phyloP scores from a whole-genome alignment of 441 rosid species.

The Brassica balearica region DNA sequence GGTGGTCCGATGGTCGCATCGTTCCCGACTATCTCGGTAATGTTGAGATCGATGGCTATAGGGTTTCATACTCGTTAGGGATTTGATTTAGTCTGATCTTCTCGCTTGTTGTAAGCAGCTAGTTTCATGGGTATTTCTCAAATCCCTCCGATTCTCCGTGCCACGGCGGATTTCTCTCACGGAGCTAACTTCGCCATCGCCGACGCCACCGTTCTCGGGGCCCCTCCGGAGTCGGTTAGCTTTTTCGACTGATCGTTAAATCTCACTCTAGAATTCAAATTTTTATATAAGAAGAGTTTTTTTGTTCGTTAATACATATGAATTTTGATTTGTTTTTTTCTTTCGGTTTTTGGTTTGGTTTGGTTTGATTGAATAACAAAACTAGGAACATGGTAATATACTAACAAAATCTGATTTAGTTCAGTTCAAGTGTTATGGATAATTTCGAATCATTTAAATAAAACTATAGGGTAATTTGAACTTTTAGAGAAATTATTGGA shows the following conservation, averaged over 20 bases:
- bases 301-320: background rate
- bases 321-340: too few species aligned
- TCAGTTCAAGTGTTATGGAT: background rate
- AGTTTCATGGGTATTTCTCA: slow-evolving; percentile 34
- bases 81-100: background rate
- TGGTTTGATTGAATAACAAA: too few species aligned
- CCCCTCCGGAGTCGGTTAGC: slow-evolving; percentile 34
- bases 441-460: background rate
- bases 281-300: background rate
- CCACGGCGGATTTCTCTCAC: slow-evolving; percentile 38
- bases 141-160: slow-evolving; percentile 29
- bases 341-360: background rate
- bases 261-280: background rate
- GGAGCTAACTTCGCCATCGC: slow-evolving; percentile 49
- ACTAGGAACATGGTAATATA: too few species aligned
- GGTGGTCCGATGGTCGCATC: slow-evolving; percentile 53
- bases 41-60: background rate
- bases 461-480: background rate
- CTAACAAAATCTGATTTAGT: too few species aligned
- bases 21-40: slow-evolving; percentile 56
- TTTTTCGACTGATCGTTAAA: background rate
- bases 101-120: background rate
- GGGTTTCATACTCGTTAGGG: background rate
- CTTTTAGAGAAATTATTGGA: background rate
- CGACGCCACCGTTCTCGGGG: slow-evolving; percentile 42